Base-by-base conservation (phyloP, 1,284 basidiomycete genomes). In the Cryptococcus hybrid region DNA sequence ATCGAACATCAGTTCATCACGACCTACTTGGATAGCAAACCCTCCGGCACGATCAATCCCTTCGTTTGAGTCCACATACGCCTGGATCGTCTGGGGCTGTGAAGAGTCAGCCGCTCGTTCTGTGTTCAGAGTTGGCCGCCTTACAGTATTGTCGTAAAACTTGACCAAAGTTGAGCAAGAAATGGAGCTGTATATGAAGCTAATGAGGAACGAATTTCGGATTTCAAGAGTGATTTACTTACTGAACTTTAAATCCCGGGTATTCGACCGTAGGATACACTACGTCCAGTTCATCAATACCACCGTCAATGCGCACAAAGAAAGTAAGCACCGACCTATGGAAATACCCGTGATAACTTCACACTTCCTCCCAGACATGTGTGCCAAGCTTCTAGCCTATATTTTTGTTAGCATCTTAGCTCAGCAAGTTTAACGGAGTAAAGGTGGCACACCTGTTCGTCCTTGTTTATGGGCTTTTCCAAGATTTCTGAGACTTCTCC, bases 31-130 rank as follows among this genome's bases (percentile, higher is more conserved):
- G 48, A 95, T 87, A 2, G 92, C 92, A 73, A 98, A 98, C 0
- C 95, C 95, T 3, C 94, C 95, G 0, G 94, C 94, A 18, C 92
- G 84, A 70, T 96, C 92, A 48, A 88, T 74, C 0, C 95, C 95
- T 77, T 99, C 95, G 1, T 87, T 89, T 53, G 84, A 88, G 38
- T 92, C 87, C 37, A 88, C 91, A 69, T 98, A 98, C 0, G 92
- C 90, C 64, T 89, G 73, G 11, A 97, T 79, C 6, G 91, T 70
- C 47, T 74, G 70, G 30, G 71, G 66, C 56, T 78, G 62, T 38
- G 5, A 37, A 36, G 38, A 18, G 36, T 38, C 3, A 3, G 44
- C 15, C 11, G 8, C 18, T 11, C 48, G 4, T 30, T 18, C 37
- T 47, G 2, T 43, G 8, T 46, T 44, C 7, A 13, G 18, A 42